A percentile compares a stretch with the other conserved stretches of the same genome.
These are phyloP conservation scores for Scutellaria barbata DNA, from an alignment of 257 asterid genomes.

Conservation along the genomic window DNA sequence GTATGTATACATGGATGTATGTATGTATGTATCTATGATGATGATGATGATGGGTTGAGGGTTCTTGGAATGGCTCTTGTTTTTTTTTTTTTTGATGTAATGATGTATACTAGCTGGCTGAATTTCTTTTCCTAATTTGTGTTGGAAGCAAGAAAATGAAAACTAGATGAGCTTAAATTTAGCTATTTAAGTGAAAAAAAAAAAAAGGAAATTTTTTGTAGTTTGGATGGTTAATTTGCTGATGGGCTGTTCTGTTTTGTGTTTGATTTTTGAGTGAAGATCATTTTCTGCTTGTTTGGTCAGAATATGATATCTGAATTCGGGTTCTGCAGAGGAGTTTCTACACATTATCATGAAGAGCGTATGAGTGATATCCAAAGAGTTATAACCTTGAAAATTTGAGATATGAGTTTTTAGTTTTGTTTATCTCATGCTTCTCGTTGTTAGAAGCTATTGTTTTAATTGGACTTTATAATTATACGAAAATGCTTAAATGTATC, in stretches of 20 bases:
- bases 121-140: slow-evolving; percentile 18
- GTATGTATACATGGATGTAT: not conserved
- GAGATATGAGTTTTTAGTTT: not conserved
- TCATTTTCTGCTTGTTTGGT: not conserved
- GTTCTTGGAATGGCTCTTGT: slow-evolving; percentile 24
- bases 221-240: slow-evolving; percentile 13
- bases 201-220: slow-evolving; percentile 18
- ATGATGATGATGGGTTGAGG: slow-evolving; percentile 34
- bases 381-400: not conserved
- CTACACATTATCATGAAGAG: not conserved
- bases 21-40: slow-evolving; percentile 18
- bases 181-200: not conserved
- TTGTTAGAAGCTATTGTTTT: not conserved
- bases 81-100: slow-evolving; percentile 37
- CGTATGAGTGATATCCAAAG: not conserved
- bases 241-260: slow-evolving; percentile 22
- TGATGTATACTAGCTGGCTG: slow-evolving; percentile 12
- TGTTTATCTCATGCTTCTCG: slow-evolving; percentile 11
- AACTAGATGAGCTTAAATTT: slow-evolving; percentile 11
- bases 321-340: not conserved
- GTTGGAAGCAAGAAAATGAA: slow-evolving; percentile 17
- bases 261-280: slow-evolving; percentile 18
- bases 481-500: not conserved
- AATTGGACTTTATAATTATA: not conserved
- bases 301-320: not conserved